Conservation (phyloP, 345 rosid species). For the Nephelium lappaceum region DNA sequence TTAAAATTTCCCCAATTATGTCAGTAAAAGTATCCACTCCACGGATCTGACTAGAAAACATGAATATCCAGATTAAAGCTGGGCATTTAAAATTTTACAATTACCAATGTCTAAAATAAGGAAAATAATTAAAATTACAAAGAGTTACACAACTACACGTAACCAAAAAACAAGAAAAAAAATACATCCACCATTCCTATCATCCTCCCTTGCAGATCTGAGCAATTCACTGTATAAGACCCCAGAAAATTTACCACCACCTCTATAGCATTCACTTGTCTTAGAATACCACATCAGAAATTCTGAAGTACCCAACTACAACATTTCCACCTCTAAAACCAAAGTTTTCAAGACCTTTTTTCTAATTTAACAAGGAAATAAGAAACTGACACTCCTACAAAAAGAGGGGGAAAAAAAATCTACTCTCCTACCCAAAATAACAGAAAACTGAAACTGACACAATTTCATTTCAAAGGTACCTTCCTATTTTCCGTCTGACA, state of each 20-base stretch:
- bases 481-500: background rate
- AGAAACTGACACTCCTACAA: background rate
- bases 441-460: background rate
- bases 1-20: conserved; percentile 14
- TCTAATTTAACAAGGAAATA: background rate
- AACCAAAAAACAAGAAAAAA: background rate
- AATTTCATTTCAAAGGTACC: conserved; percentile 7
- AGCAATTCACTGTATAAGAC: conserved; percentile 43
- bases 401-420: background rate
- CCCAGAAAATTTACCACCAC: conserved; percentile 49
- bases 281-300: conserved; percentile 34
- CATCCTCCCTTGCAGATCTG: conserved; percentile 22
- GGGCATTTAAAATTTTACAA: background rate
- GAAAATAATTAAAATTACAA: conserved; percentile 4
- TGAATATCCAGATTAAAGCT: conserved; percentile 15
- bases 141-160: background rate
- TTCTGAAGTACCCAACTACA: conserved; percentile 30
- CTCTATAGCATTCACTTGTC: conserved; percentile 38
- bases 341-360: background rate
- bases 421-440: background rate
- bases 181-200: conserved; percentile 26
- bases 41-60: conserved; percentile 12
- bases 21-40: conserved; percentile 12
- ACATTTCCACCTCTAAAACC: conserved; percentile 1
- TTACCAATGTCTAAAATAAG: background rate